Percentiles rank a stretch among this genome's conserved stretches.
Conservation (phyloP, 345 rosid genomes). For the Microcos paniculata region DNA sequence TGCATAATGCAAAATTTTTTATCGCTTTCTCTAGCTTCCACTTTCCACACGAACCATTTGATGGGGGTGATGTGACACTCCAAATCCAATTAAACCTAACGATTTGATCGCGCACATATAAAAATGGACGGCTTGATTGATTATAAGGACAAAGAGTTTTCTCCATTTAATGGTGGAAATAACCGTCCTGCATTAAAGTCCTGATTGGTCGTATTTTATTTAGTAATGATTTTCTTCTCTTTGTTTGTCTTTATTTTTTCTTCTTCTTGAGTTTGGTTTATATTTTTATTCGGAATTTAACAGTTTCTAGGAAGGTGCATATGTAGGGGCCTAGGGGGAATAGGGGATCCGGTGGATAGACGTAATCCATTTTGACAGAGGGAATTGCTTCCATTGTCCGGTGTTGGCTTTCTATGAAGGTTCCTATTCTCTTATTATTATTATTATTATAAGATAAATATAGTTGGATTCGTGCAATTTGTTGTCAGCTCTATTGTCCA, state of each 20-base stretch:
- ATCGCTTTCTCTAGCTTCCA: background rate
- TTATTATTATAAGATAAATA: background rate
- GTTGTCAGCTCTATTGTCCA: background rate
- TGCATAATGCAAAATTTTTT: background rate
- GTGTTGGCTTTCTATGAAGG: constrained; percentile 39
- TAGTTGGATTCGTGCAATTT: constrained; percentile 28
- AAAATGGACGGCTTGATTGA: constrained; percentile 13
- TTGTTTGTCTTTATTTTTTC: too few species aligned
- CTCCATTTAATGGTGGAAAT: background rate
- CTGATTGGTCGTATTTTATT: background rate
- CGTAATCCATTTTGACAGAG: constrained; percentile 1
- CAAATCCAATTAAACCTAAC: background rate
- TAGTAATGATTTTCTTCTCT: background rate
- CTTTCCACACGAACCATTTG: constrained; percentile 8
- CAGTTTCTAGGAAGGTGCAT: constrained; percentile 51
- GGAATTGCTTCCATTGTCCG: constrained; percentile 19
- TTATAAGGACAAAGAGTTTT: background rate
- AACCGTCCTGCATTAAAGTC: background rate
- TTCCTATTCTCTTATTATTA: constrained; percentile 28
- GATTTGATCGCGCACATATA: background rate
- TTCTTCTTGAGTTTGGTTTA: background rate
- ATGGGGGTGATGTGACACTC: constrained; percentile 6
- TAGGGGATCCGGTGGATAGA: background rate
- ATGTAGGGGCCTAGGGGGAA: constrained; percentile 7
- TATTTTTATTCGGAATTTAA: background rate